phyloP scores from a whole-genome alignment of 192 early-diverging fungal genomes.

The Rhizophagus prolifer region DNA sequence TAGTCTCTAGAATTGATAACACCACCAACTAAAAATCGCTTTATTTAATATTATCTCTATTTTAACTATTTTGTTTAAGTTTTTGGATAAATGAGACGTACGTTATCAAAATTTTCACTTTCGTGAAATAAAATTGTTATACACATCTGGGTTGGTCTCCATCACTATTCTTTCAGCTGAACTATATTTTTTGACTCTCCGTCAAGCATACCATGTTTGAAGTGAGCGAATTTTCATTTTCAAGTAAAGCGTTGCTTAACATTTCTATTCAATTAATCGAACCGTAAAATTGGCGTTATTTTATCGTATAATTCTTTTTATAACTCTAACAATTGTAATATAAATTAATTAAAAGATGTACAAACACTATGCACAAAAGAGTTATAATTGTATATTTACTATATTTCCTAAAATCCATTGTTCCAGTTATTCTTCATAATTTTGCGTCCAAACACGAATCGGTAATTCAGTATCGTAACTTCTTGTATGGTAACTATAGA shows the following conservation, averaged over 20 bases:
- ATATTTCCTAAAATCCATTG: conserved; percentile 64
- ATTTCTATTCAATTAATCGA: conserved; percentile 68
- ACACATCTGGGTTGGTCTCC: no score
- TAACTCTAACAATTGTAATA: neutral
- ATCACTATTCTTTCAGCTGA: no score
- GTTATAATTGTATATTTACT: no score
- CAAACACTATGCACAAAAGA: neutral
- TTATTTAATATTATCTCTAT: no score
- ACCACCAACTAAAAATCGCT: no score
- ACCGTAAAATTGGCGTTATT: conserved; percentile 36
- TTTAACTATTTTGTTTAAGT: no score
- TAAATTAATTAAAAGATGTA: neutral
- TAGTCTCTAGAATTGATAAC: no score
- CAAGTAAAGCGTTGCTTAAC: conserved; percentile 75
- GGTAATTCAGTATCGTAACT: conserved; percentile 88
- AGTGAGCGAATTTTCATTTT: conserved; percentile 77
- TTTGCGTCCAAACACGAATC: conserved; percentile 82
- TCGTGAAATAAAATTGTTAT: no score
- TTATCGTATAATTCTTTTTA: no score
- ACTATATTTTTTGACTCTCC: conserved; percentile 79
- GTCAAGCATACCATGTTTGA: conserved; percentile 95
- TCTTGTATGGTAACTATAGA: no score
- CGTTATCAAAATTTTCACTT: no score
- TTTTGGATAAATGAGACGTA: no score
- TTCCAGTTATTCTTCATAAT: conserved; percentile 84